A percentile compares a stretch with the other conserved stretches of the same genome.
These are phyloP conservation scores for Entophlyctis helioformis DNA, from an alignment of 192 early-diverging fungal species.

Conservation along the genomic window DNA sequence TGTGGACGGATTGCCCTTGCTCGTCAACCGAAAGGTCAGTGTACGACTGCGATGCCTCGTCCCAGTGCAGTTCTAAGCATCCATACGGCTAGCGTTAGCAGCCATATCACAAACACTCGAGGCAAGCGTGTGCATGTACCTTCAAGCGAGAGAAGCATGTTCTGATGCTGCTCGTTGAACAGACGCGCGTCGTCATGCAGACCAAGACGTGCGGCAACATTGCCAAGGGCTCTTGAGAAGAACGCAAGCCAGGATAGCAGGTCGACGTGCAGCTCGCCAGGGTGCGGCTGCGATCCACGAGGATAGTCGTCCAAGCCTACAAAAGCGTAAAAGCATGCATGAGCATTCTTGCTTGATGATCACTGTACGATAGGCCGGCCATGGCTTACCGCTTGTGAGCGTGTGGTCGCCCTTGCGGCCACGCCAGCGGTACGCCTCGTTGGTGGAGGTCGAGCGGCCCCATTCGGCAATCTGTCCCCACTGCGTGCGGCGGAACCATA, in stretches of 20 bases:
- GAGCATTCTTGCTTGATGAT: too few species aligned
- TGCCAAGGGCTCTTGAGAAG: constrained; percentile 33
- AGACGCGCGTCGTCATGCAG: constrained; percentile 43
- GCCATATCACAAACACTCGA: not conserved
- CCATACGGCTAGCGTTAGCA: not conserved
- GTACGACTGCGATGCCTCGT: constrained; percentile 39
- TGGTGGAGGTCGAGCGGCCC: constrained; percentile 22
- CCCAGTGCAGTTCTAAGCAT: constrained; percentile 56
- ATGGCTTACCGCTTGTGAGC: constrained; percentile 58
- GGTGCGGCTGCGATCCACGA: constrained; percentile 55
- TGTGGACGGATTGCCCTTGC: constrained; percentile 24
- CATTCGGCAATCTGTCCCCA: constrained; percentile 44
- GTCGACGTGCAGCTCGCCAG: constrained; percentile 69
- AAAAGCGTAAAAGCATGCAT: not conserved
- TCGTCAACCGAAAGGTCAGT: constrained; percentile 54
- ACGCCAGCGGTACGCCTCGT: constrained; percentile 82
- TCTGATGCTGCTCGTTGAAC: constrained; percentile 35
- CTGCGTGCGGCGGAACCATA: constrained; percentile 75
- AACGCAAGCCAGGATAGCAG: constrained; percentile 68
- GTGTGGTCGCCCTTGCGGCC: constrained; percentile 75
- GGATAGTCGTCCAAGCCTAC: constrained; percentile 88
- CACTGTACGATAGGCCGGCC: not conserved
- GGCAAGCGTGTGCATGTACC: constrained; percentile 7
- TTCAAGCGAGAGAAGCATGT: constrained; percentile 43
- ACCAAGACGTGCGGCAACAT: constrained; percentile 44